Evolutionary conservation across 192 early-diverging fungal genomes (phyloP).

Genomic region (Chytriomyces hyalinus): DNA sequence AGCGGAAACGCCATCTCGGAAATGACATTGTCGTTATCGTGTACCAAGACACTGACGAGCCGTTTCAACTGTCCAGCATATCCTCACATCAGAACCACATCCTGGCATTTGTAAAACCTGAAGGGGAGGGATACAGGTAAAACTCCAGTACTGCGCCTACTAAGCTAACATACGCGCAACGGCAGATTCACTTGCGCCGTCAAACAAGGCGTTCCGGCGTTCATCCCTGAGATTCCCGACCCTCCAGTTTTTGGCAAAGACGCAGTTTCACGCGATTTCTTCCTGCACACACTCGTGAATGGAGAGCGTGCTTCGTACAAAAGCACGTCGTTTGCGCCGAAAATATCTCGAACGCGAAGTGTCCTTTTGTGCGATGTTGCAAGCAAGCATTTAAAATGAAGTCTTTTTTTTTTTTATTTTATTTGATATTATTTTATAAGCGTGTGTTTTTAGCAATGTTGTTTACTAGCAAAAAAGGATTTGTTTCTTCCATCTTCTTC

Average conservation of each 20-base stretch:
- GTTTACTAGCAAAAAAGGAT: too few species aligned
- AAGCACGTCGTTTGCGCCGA: constrained; percentile 68
- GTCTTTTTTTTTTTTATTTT: too few species aligned
- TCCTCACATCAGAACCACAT: constrained; percentile 65
- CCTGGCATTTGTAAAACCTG: constrained; percentile 58
- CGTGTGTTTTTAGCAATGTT: too few species aligned
- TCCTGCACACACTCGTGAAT: constrained; percentile 70
- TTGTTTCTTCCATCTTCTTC: too few species aligned
- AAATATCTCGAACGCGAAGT: constrained; percentile 64
- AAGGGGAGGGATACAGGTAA: constrained; percentile 53
- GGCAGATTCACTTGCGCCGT: constrained; percentile 23
- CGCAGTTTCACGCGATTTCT: constrained; percentile 66
- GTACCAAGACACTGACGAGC: constrained; percentile 53
- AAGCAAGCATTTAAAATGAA: constrained; percentile 46
- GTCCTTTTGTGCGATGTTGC: constrained; percentile 68
- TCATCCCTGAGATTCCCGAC: constrained; percentile 65
- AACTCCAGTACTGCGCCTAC: not conserved
- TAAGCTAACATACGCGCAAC: not conserved
- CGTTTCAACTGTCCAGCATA: constrained; percentile 55
- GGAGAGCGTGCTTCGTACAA: constrained; percentile 72
- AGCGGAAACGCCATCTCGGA: constrained; percentile 74
- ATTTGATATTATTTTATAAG: too few species aligned
- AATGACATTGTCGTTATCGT: constrained; percentile 75
- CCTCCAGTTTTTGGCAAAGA: constrained; percentile 60
- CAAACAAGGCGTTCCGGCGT: constrained; percentile 61